Evolutionary conservation across 306 rosid species (phyloP).

Genomic region (Lablab purpureus): DNA sequence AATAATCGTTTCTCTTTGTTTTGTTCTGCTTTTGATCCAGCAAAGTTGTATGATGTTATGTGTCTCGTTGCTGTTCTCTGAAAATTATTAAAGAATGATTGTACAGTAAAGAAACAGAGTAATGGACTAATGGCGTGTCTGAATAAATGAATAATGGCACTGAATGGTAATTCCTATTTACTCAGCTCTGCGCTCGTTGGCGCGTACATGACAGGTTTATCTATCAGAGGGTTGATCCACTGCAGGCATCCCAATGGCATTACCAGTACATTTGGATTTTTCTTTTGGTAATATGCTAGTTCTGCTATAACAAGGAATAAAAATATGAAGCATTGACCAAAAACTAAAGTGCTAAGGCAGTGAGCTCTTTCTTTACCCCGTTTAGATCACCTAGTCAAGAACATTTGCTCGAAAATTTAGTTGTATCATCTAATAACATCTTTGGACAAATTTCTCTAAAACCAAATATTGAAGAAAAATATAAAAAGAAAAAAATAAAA

Average conservation of each 20-base stretch:
- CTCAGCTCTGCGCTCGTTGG: neutral
- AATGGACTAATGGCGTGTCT: slow-evolving; percentile 2
- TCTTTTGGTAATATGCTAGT: no score
- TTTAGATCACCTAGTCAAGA: no score
- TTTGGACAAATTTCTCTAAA: no score
- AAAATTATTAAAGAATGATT: slow-evolving; percentile 35
- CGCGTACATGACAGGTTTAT: neutral
- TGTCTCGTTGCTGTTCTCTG: slow-evolving; percentile 33
- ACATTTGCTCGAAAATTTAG: neutral
- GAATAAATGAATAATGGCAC: neutral
- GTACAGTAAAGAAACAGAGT: slow-evolving; percentile 45
- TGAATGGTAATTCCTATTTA: slow-evolving; percentile 26
- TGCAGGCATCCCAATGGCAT: neutral
- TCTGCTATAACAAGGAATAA: neutral
- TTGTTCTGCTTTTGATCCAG: slow-evolving; percentile 28
- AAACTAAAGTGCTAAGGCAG: slow-evolving; percentile 23
- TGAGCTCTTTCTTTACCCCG: neutral
- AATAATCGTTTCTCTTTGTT: slow-evolving; percentile 25
- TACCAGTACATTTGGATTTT: neutral
- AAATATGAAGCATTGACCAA: neutral
- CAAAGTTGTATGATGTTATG: slow-evolving; percentile 34
- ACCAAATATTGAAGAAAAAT: no score
- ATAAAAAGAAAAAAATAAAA: no score
- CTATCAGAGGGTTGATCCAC: neutral
- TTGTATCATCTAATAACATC: no score